Evolutionary conservation across 2,329 filamentous ascomycete genomes (phyloP).

Genomic region (Aspergillus sp.): DNA sequence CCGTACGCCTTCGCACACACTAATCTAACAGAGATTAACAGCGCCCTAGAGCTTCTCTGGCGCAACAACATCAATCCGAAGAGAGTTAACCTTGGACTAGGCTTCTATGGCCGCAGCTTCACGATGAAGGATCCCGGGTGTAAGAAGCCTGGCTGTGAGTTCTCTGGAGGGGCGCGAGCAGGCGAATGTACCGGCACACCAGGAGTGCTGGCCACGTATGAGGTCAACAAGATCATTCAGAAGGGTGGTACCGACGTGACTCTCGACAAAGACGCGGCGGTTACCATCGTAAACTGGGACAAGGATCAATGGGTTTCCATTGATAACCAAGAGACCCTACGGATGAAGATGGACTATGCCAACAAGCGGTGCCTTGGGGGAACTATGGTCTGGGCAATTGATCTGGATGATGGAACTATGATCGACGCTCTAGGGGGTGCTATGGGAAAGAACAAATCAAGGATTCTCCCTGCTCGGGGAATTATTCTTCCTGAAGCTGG

Average conservation of each 20-base stretch:
- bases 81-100: conserved; percentile 50
- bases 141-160: conserved; percentile 13
- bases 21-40: conserved; percentile 32
- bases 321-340: conserved; percentile 21
- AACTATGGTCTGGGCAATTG: conserved; percentile 21
- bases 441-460: conserved; percentile 10
- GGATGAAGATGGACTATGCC: conserved; percentile 20
- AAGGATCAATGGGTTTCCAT: conserved; percentile 20
- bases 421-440: conserved; percentile 8
- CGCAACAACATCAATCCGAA: conserved; percentile 43
- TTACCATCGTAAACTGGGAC: conserved; percentile 18
- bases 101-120: conserved; percentile 45
- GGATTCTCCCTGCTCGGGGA: too few species aligned
- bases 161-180: not conserved
- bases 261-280: conserved; percentile 14
- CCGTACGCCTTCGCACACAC: conserved; percentile 23
- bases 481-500: not conserved
- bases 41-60: conserved; percentile 50
- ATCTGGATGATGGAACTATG: conserved; percentile 18
- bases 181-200: conserved; percentile 13
- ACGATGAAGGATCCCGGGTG: conserved; percentile 11
- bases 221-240: conserved; percentile 10
- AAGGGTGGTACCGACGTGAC: not conserved
- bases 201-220: conserved; percentile 9
- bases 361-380: conserved; percentile 22